These are phyloP conservation scores for Pluteus cervinus DNA, from an alignment of 768 basidiomycete species.

Conservation along the genomic window DNA sequence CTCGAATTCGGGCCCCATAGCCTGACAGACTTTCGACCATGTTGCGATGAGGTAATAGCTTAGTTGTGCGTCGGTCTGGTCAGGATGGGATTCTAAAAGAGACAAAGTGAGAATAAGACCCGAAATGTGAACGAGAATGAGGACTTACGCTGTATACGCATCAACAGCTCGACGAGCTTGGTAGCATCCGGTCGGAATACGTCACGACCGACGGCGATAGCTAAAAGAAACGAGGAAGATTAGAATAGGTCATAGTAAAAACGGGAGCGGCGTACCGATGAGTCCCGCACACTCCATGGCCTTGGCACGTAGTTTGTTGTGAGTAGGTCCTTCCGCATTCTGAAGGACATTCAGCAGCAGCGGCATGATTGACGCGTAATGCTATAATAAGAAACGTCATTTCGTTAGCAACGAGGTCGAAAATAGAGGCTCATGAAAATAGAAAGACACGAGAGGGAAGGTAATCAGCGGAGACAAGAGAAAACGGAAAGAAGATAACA, in stretches of 20 bases:
- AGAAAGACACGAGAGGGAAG: too few species aligned
- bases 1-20: constrained; percentile 78
- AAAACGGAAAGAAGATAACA: too few species aligned
- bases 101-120: neutral
- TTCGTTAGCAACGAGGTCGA: neutral
- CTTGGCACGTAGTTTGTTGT: constrained; percentile 66
- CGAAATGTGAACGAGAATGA: neutral
- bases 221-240: constrained; percentile 28
- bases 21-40: constrained; percentile 87
- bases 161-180: constrained; percentile 64
- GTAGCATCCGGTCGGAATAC: constrained; percentile 72
- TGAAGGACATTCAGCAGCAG: constrained; percentile 69
- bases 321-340: constrained; percentile 62
- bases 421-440: too few species aligned
- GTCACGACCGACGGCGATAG: constrained; percentile 81
- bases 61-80: constrained; percentile 67
- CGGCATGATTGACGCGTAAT: constrained; percentile 78
- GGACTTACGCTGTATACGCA: constrained; percentile 68
- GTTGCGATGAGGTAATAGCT: constrained; percentile 77
- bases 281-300: constrained; percentile 91
- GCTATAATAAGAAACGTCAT: constrained; percentile 29
- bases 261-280: constrained; percentile 49
- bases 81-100: constrained; percentile 54
- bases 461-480: too few species aligned
- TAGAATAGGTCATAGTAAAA: neutral